Evolutionary conservation across 768 basidiomycete genomes (phyloP), one percentile per base, ranked within the genome.

Genomic region (Tephrocybe sp.): DNA sequence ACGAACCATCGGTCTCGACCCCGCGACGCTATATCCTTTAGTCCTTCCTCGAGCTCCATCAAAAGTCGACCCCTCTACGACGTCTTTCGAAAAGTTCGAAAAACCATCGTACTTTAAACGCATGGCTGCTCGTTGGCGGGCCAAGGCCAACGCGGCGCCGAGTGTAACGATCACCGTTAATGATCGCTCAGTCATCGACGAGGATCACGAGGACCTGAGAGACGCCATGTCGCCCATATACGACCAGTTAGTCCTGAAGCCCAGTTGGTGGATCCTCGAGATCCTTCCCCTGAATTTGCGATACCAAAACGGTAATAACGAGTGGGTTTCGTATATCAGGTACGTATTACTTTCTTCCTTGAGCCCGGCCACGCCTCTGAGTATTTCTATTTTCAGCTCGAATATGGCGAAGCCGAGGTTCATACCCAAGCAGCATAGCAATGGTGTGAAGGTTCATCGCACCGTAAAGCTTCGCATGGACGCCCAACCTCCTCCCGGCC

Each of bases 191-290:
- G 39, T 32, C 12, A 47, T 55, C 3, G 51, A 54, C 18, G 74
- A 84, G 54, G 82, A 82, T 53, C 67, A 77, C 15, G 73, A 82
- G 52, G 83, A 86, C 25, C 55, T 80, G 5, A 59, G 56, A 7
- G 84, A 86, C 48, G 74, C 76, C 6, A 49, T 79, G 6, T 67
- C 67, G 31, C 76, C 72, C 1, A 47, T 69, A 1, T 80, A 79
- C 56, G 84, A 85, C 58, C 71, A 81, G 51, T 72, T 87, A 8
- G 38, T 48, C n/a, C 26, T 69, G 19, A 47, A 65, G 13, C 59
- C 44, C 36, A 24, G 9, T 4, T 87, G 85, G 86, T 86, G 86
- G 85, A 38, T 78, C 27, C 69, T 87, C 18, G 85, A 87, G 60
- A 9, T 74, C 13, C 32, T 74, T 11, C 78, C 74, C 0, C 37